Evolutionary conservation across 257 asterid species (phyloP).

Genomic region (Linderniella brevidens): DNA sequence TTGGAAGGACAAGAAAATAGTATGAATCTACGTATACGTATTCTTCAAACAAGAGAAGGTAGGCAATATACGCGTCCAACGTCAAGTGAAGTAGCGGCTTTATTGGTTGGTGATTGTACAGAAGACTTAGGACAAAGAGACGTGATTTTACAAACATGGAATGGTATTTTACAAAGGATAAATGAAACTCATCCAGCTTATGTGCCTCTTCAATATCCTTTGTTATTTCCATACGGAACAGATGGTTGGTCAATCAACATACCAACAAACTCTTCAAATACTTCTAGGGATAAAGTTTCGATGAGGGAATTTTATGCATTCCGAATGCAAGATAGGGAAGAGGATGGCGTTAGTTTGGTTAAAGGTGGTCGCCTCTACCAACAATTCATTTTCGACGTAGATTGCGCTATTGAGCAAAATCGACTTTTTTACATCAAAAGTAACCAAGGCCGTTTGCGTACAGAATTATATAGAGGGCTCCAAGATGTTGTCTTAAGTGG

Average conservation of each 20-base stretch:
- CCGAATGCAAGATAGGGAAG: background rate
- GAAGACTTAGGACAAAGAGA: background rate
- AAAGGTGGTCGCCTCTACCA: background rate
- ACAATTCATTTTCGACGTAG: background rate
- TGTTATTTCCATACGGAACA: slow-evolving; percentile 4
- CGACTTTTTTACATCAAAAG: background rate
- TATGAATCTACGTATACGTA: background rate
- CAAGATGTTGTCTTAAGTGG: background rate
- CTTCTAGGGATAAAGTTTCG: background rate
- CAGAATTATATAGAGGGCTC: slow-evolving; percentile 2
- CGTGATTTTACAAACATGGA: background rate
- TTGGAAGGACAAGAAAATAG: background rate
- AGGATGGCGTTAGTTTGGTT: too few relatives aligned
- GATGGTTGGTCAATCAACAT: background rate
- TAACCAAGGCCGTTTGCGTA: background rate
- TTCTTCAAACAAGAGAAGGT: background rate
- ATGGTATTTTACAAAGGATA: background rate
- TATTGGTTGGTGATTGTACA: background rate
- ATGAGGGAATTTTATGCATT: background rate
- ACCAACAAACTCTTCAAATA: background rate
- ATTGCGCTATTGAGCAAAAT: background rate
- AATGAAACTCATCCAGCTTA: slow-evolving; percentile 2
- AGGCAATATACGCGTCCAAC: background rate
- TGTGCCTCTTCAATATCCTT: slow-evolving; percentile 2
- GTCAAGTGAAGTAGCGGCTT: background rate